phyloP scores from a whole-genome alignment of 2,329 filamentous ascomycete genomes.

The Fusarium longipes region DNA sequence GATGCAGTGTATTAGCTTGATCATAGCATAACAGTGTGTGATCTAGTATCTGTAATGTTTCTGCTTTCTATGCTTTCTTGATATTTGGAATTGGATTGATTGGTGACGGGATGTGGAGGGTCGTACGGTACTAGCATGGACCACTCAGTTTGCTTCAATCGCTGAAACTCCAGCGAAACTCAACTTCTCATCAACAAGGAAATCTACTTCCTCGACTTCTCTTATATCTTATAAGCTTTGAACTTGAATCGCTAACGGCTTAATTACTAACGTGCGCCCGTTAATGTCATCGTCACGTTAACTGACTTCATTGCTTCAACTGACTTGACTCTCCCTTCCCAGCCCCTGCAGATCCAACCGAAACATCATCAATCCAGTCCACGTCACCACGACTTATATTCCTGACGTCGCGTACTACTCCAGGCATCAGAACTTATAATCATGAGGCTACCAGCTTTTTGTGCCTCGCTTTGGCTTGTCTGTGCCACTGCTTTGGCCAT shows the following conservation, averaged over 20 bases:
- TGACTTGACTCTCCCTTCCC: slow-evolving; percentile 4
- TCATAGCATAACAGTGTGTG: no score
- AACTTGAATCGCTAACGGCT: background rate
- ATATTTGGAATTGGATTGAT: no score
- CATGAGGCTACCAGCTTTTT: slow-evolving; percentile 17
- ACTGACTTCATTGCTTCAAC: no score
- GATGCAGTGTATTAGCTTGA: no score
- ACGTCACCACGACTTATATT: slow-evolving; percentile 10
- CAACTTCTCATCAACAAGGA: background rate
- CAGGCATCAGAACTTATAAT: background rate
- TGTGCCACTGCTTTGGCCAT: slow-evolving; percentile 14
- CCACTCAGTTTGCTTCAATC: slow-evolving; percentile 10
- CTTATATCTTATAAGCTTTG: background rate
- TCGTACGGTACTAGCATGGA: background rate
- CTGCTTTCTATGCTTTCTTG: no score
- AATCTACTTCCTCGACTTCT: background rate
- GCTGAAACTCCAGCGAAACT: background rate
- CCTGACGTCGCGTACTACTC: background rate
- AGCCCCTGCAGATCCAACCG: slow-evolving; percentile 15
- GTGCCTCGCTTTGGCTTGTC: slow-evolving; percentile 13
- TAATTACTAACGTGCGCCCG: background rate
- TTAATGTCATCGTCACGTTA: background rate
- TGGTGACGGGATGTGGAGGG: no score
- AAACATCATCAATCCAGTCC: slow-evolving; percentile 4
- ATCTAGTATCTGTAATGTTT: no score